Base-by-base conservation (phyloP, 1,284 basidiomycete species). In the Pseudozyma thailandica region DNA sequence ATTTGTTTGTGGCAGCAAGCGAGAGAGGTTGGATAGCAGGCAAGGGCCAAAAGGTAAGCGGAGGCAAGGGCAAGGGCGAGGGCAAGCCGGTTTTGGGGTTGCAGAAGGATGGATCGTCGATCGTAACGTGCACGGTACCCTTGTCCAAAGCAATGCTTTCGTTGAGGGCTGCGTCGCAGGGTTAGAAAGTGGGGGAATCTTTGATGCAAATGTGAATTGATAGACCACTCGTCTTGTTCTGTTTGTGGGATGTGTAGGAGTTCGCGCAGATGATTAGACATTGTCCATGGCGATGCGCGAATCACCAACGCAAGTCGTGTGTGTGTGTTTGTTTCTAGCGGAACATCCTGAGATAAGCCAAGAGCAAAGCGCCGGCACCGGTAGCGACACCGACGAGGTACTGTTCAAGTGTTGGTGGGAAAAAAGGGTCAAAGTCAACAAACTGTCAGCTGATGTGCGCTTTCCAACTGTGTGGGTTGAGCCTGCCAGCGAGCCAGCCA, bases 311-410 rank as follows among this genome's bases (percentile, higher is more conserved):
- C 8, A 7, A 31, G 30, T 15, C 15, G 30, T 31, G 30, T 31
- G 30, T 31, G 30, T 15, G 30, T 7, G 30, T 31, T 7, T 8
- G 30, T 26, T 6, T 58, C 61, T 71, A 76, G 38, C 74, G 72
- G 74, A 78, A 78, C 76, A 78, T 78, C 62, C 91, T 87, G 78
- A 92, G 84, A 80, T 92, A 93, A 16, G 92, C 91, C 88, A 93
- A 90, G 44, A 93, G 86, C 55, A 93, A 84, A 12, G 92, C 91
- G n/a, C 91, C 91, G 69, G 91, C 91, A 83, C 92, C 92, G 46
- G 92, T 93, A 38, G 92, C 91, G 90, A 80, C 58, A 71, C 61
- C 56, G 39, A 73, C 63, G 44, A 72, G 46, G 51, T 80, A 81
- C 76, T 82, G n/a, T n/a, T n/a, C n/a, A n/a, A n/a, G n/a, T n/a